Evolutionary conservation across 2,329 filamentous ascomycete species (phyloP).

Genomic region (Colletotrichum sp.): DNA sequence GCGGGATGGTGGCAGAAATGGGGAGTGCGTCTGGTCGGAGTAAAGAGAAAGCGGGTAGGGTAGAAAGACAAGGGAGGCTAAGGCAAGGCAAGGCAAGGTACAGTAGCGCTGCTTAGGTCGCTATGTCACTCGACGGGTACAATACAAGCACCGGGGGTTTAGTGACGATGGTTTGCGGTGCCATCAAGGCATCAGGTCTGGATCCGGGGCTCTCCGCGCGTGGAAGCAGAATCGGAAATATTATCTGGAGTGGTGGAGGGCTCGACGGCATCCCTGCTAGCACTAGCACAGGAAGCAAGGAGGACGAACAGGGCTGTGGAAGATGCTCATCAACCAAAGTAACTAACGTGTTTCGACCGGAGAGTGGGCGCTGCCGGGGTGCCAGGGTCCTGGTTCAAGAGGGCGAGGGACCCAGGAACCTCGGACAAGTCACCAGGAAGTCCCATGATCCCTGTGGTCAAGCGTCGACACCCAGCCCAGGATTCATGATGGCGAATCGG

Average conservation of each 20-base stretch:
- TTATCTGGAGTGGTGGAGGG: slow-evolving; percentile 41
- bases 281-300: slow-evolving; percentile 37
- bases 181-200: slow-evolving; percentile 15
- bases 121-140: slow-evolving; percentile 33
- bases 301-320: slow-evolving; percentile 40
- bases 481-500: slow-evolving; percentile 22
- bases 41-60: slow-evolving; percentile 24
- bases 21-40: slow-evolving; percentile 8
- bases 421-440: slow-evolving; percentile 20
- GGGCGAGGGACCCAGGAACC: slow-evolving; percentile 16
- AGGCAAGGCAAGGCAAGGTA: slow-evolving; percentile 31
- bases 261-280: slow-evolving; percentile 34
- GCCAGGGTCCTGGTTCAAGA: slow-evolving; percentile 18
- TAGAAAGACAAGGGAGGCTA: slow-evolving; percentile 26
- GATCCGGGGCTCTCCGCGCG: slow-evolving; percentile 49
- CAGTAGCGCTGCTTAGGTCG: slow-evolving; percentile 27
- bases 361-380: slow-evolving; percentile 34
- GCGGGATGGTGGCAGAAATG: slow-evolving; percentile 15
- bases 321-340: slow-evolving; percentile 39
- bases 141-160: slow-evolving; percentile 29
- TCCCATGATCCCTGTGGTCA: slow-evolving; percentile 19
- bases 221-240: slow-evolving; percentile 54
- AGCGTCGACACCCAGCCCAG: slow-evolving; percentile 11
- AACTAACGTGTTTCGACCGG: slow-evolving; percentile 47
- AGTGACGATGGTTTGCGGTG: slow-evolving; percentile 37